Evolutionary conservation across 1,284 basidiomycete genomes (phyloP).

Genomic region (Schizophyllum amplum): DNA sequence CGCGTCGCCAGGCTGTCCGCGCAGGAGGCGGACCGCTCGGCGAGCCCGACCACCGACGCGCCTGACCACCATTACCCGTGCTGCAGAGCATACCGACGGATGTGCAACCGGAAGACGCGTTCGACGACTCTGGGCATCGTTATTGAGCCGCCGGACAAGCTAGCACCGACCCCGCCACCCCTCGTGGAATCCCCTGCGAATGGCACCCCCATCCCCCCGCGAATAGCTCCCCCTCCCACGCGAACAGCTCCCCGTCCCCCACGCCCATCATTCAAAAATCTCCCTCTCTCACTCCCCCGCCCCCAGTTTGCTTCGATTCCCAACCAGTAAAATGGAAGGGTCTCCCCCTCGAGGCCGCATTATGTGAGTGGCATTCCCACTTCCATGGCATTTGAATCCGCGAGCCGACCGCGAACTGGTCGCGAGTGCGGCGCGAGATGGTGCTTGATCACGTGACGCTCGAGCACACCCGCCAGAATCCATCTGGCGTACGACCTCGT

Average conservation of each 20-base stretch:
- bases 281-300: conserved; percentile 34
- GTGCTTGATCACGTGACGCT: not conserved
- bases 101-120: not conserved
- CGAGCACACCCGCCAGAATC: too few relatives aligned
- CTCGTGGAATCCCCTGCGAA: not conserved
- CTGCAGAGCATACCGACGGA: not conserved
- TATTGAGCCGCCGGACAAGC: not conserved
- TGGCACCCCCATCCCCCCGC: too few relatives aligned
- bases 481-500: too few relatives aligned
- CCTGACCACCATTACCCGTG: too few relatives aligned
- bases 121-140: not conserved
- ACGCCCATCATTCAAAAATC: conserved; percentile 31
- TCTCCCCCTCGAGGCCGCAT: conserved; percentile 61
- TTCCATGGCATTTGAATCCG: too few relatives aligned
- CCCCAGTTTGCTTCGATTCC: conserved; percentile 47
- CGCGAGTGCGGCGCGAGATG: not conserved
- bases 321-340: conserved; percentile 53
- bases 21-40: not conserved
- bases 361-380: conserved; percentile 47
- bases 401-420: too few relatives aligned
- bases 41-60: not conserved
- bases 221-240: conserved; percentile 6
- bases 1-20: not conserved
- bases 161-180: not conserved
- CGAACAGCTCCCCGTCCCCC: conserved; percentile 30